These are phyloP conservation scores for Cyclocybe aegerita DNA, from an alignment of 768 basidiomycete species.

Conservation along the genomic window DNA sequence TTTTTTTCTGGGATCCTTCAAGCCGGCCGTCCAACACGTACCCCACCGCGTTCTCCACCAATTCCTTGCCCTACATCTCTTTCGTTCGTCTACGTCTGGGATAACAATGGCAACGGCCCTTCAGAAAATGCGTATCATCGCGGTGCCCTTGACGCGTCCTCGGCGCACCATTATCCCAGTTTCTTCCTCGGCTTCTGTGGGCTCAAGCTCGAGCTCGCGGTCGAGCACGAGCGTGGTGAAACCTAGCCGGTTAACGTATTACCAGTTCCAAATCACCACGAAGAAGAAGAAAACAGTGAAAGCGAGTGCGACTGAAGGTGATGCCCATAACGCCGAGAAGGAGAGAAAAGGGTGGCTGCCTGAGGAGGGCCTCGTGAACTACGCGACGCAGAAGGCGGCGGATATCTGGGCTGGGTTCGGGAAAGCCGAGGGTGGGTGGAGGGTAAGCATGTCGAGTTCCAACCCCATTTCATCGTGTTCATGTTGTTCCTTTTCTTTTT, in stretches of 20 bases:
- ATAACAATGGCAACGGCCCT: constrained; percentile 16
- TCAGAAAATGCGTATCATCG: constrained; percentile 42
- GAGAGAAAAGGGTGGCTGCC: constrained; percentile 31
- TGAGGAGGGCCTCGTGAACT: constrained; percentile 45
- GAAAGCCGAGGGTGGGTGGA: constrained; percentile 69
- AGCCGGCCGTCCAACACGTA: too few relatives aligned
- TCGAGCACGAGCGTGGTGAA: constrained; percentile 2
- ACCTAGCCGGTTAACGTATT: constrained; percentile 34
- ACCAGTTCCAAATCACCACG: constrained; percentile 40
- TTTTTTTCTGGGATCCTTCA: too few relatives aligned
- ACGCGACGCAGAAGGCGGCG: constrained; percentile 50
- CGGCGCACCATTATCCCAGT: constrained; percentile 4
- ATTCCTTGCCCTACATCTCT: too few relatives aligned
- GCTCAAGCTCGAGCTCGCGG: too few relatives aligned
- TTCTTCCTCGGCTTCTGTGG: not conserved
- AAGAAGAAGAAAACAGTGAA: constrained; percentile 13
- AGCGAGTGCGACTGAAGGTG: constrained; percentile 21
- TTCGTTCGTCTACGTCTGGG: too few relatives aligned
- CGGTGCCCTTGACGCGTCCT: constrained; percentile 41
- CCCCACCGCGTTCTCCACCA: too few relatives aligned
- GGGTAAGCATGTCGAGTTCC: constrained; percentile 43
- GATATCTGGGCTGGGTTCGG: constrained; percentile 68
- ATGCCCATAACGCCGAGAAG: constrained; percentile 11
- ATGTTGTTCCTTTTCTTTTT: constrained; percentile 3
- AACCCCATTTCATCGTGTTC: not conserved